These are phyloP conservation scores for Fragaria iinumae DNA, from an alignment of 306 rosid genomes.

Conservation along the genomic window DNA sequence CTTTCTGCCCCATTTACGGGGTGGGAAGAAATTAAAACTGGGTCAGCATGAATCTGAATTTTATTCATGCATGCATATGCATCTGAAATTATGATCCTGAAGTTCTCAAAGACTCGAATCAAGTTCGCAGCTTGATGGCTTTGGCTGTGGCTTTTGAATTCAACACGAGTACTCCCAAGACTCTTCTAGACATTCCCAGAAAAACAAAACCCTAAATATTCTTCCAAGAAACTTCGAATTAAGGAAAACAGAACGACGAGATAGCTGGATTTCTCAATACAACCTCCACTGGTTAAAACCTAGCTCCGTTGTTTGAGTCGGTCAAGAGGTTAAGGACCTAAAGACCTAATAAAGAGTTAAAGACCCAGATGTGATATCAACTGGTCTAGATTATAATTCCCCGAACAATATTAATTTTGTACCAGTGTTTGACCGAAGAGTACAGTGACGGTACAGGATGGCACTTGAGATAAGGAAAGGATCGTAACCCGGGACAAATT, in stretches of 20 bases:
- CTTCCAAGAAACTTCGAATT: too few species aligned
- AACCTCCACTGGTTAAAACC: background rate
- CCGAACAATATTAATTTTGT: background rate
- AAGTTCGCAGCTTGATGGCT: too few species aligned
- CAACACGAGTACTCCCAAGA: background rate
- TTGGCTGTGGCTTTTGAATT: background rate
- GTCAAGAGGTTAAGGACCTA: background rate
- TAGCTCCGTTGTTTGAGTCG: too few species aligned
- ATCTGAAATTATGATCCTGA: too few species aligned
- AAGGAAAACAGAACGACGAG: background rate
- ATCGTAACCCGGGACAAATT: background rate
- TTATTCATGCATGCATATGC: background rate
- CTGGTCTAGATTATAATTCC: too few species aligned
- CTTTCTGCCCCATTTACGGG: background rate
- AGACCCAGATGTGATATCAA: too few species aligned
- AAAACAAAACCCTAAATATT: too few species aligned
- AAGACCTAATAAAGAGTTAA: background rate
- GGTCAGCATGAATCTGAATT: background rate
- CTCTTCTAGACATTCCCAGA: constrained; percentile 3
- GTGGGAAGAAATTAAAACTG: background rate
- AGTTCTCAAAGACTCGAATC: too few species aligned
- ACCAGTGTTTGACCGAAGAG: constrained; percentile 2
- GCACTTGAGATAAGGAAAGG: background rate
- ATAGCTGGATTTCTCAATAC: background rate
- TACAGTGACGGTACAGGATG: background rate